Percentiles rank a stretch among this genome's conserved stretches.
Conservation (phyloP, 495 filamentous ascomycete genomes). For the Hypoxylon fragiforme region DNA sequence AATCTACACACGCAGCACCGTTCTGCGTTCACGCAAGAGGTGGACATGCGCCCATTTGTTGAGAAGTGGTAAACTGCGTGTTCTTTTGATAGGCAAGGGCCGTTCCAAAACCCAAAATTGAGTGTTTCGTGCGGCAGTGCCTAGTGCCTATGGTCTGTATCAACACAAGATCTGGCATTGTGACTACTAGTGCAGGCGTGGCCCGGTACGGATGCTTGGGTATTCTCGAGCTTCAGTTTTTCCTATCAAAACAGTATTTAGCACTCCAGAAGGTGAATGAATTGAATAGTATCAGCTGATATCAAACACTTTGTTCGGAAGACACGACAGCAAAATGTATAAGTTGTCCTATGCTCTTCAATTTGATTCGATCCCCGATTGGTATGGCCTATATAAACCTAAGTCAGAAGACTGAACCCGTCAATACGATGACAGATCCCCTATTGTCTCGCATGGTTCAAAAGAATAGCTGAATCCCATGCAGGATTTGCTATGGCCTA, state of each 20-base stretch:
- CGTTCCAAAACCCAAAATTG: no score
- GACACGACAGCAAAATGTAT: not conserved
- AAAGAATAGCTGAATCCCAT: conserved; percentile 14
- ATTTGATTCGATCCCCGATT: conserved; percentile 9
- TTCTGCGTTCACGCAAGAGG: conserved; percentile 79
- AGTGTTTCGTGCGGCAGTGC: no score
- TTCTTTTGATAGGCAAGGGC: not conserved
- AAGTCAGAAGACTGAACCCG: conserved; percentile 17
- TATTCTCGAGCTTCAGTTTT: not conserved
- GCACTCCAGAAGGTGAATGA: not conserved
- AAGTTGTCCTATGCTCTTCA: not conserved
- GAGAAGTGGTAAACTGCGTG: conserved; percentile 66
- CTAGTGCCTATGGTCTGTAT: no score
- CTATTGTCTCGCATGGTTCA: conserved; percentile 10
- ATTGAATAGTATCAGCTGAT: not conserved
- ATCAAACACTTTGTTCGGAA: not conserved
- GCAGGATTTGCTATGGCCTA: conserved; percentile 7
- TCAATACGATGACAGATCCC: conserved; percentile 5
- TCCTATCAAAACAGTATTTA: not conserved
- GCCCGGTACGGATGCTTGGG: not conserved
- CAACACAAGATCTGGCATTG: no score
- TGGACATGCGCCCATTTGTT: conserved; percentile 78
- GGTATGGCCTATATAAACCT: conserved; percentile 24
- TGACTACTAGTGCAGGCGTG: not conserved
- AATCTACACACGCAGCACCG: conserved; percentile 82